Evolutionary conservation across 805 yeast genomes (phyloP), one percentile per base, ranked within the genome.

Genomic region (Pichia californica): DNA sequence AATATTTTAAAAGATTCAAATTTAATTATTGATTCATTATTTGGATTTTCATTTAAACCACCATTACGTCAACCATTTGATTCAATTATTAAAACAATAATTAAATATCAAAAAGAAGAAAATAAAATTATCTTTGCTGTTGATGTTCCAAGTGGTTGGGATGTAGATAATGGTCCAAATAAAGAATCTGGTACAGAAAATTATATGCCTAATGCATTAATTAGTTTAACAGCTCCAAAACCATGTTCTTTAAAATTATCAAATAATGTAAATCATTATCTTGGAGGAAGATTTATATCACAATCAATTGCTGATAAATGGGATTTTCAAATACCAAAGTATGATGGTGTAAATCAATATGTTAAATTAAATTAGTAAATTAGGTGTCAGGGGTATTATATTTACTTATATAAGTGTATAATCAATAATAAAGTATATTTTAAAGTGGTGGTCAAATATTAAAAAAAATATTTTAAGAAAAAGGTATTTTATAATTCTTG

Each of bases 111-210:
- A 53, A 3, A 14, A 4, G 31, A 35, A 7, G n/a, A 39, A 25
- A 44, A 48, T 23, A 45, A 77, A 3, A 91, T 89, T 1, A 75
- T 88, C 2, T 74, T 86, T 0, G 77, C 94, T 0, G 85, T 93
- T 2, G 99, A 93, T 61, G 77, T 91, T 37, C 99, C 99, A 0
- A 84, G 95, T 2, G 96, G 97, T 0, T 93, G 99, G 99, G 91
- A 89, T 57, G 98, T 93, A 10, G 95, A 93, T 56, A 56, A 72
- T 7, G 99, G 99, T 0, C 95, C 93, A 0, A 63, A 61, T 2
- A 62, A 66, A 10, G 64, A 60, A 0, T 56, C 68, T 15, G 37
- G 32, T 1, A 56, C 58, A 7, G 43, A 43, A 9, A 48, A 59
- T 14, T 65, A 62, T 16, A 68, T 68, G 21, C 95, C 97, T 0